These are phyloP conservation scores for Saraca asoca DNA, from an alignment of 331 rosid species.

Conservation along the genomic window DNA sequence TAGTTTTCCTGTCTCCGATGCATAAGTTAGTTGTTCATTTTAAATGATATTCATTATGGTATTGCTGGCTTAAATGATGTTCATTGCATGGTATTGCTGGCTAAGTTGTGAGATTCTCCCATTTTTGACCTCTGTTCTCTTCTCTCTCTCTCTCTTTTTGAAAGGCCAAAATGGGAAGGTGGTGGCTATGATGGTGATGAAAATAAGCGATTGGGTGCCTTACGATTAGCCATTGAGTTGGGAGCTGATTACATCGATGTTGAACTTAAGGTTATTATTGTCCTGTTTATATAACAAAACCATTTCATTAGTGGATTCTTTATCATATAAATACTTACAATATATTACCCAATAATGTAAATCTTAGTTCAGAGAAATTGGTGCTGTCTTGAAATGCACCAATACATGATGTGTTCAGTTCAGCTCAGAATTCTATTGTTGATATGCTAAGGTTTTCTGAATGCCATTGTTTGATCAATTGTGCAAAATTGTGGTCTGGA, in stretches of 20 bases:
- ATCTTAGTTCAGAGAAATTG: background rate
- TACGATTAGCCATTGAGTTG: conserved; percentile 75
- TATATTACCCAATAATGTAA: background rate
- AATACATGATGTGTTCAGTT: conserved; percentile 12
- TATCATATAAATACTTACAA: background rate
- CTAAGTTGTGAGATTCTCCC: background rate
- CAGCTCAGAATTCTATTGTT: conserved; percentile 8
- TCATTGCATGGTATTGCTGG: background rate
- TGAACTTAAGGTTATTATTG: conserved; percentile 75
- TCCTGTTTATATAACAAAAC: conserved; percentile 9
- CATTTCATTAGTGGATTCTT: conserved; percentile 17
- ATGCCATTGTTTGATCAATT: conserved; percentile 16
- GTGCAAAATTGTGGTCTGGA: background rate
- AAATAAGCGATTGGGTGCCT: conserved; percentile 62
- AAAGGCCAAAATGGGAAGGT: conserved; percentile 93
- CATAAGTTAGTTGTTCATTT: background rate
- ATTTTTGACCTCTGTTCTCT: background rate
- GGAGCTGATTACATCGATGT: conserved; percentile 91
- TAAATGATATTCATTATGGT: background rate
- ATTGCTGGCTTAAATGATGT: background rate
- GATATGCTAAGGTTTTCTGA: background rate
- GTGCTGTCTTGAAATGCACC: background rate
- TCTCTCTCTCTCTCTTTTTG: conserved; percentile 15
- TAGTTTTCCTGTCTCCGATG: background rate
- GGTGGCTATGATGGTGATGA: conserved; percentile 92